These are phyloP conservation scores for Talinum fruticosum DNA, from an alignment of 148 eudicot species.

Conservation along the genomic window DNA sequence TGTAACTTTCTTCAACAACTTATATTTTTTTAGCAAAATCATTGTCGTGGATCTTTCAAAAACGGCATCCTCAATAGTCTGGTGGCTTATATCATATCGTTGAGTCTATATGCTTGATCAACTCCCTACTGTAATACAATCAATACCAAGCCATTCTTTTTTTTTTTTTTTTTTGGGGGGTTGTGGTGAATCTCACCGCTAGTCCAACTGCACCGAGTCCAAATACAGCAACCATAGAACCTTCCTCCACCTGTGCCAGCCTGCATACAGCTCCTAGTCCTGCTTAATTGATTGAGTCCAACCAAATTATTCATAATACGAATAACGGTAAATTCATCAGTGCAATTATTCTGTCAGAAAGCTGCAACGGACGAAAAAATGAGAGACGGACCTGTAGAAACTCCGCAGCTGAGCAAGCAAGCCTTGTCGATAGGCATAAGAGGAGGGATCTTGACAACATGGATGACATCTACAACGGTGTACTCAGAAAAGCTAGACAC, in stretches of 20 bases:
- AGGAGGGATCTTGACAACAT: slow-evolving; percentile 43
- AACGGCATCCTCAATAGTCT: too few relatives aligned
- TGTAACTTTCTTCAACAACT: too few relatives aligned
- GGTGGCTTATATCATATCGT: too few relatives aligned
- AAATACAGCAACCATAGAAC: slow-evolving; percentile 67
- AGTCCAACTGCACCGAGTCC: slow-evolving; percentile 79
- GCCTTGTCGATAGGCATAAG: slow-evolving; percentile 46
- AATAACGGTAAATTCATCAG: neutral
- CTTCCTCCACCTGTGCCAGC: slow-evolving; percentile 67
- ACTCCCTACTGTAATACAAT: too few relatives aligned
- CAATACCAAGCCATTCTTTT: too few relatives aligned
- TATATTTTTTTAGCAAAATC: too few relatives aligned
- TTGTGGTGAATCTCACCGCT: slow-evolving; percentile 42
- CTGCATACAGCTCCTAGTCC: slow-evolving; percentile 70
- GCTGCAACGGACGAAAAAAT: neutral
- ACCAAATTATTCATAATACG: neutral
- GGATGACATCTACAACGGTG: slow-evolving; percentile 52
- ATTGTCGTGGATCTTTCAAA: too few relatives aligned
- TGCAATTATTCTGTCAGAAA: neutral
- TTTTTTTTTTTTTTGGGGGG: too few relatives aligned
- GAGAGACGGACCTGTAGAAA: slow-evolving; percentile 39
- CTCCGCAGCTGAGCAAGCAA: slow-evolving; percentile 63
- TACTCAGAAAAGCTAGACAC: slow-evolving; percentile 61
- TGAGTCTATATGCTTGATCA: too few relatives aligned
- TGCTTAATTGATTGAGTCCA: slow-evolving; percentile 16